Evolutionary conservation across 2,329 filamentous ascomycete species (phyloP).

Genomic region (Phaeoacremonium minimum): DNA sequence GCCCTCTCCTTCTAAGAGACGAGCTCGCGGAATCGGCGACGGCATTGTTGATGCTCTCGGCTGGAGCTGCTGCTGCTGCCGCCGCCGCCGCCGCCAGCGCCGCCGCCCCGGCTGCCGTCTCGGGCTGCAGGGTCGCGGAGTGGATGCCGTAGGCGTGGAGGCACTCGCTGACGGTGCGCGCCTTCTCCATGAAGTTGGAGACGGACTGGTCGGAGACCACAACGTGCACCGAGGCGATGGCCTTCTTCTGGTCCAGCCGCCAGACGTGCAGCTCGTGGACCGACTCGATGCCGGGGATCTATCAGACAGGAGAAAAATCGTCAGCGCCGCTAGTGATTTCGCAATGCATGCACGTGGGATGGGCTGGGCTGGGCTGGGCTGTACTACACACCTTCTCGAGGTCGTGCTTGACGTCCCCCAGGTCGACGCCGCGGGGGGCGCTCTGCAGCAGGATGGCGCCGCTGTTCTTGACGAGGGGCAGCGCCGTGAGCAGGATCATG

Average conservation of each 20-base stretch:
- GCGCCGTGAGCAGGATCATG: slow-evolving; percentile 64
- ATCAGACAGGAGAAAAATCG: too few relatives aligned
- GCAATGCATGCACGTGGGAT: background rate
- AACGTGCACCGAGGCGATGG: slow-evolving; percentile 66
- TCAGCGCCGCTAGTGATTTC: slow-evolving; percentile 11
- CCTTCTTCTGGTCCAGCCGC: slow-evolving; percentile 66
- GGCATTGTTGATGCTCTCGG: background rate
- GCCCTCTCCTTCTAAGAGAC: slow-evolving; percentile 15
- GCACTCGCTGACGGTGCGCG: slow-evolving; percentile 61
- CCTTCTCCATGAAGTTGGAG: slow-evolving; percentile 53
- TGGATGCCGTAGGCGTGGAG: slow-evolving; percentile 72
- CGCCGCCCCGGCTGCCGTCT: slow-evolving; percentile 28
- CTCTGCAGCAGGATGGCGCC: slow-evolving; percentile 66
- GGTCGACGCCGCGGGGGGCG: slow-evolving; percentile 54
- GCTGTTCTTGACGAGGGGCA: slow-evolving; percentile 57
- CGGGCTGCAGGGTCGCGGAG: slow-evolving; percentile 67
- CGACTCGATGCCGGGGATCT: slow-evolving; percentile 63
- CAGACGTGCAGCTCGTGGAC: slow-evolving; percentile 73
- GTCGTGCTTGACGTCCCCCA: slow-evolving; percentile 63
- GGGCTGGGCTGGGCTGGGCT: too few relatives aligned
- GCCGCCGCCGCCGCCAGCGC: slow-evolving; percentile 6
- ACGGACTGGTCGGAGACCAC: slow-evolving; percentile 55
- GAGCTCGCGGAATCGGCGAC: slow-evolving; percentile 8
- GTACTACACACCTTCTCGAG: slow-evolving; percentile 51
- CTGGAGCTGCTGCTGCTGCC: slow-evolving; percentile 1